Base-by-base conservation (phyloP, 2,329 filamentous ascomycete genomes). In the Ceratocystis eucalypticola region DNA sequence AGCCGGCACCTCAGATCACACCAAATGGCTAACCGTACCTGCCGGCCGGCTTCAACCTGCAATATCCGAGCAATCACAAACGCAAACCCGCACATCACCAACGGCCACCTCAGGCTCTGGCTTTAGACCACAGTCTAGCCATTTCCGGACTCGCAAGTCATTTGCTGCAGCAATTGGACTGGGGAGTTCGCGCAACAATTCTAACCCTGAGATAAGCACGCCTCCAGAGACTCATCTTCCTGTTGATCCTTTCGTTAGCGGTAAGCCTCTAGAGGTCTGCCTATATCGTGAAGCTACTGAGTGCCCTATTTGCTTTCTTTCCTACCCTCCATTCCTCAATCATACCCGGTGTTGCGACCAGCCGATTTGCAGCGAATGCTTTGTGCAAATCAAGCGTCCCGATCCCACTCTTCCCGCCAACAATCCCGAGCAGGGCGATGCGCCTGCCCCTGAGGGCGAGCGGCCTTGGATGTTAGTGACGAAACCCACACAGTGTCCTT, bases 351-450 rank as follows among this genome's bases (percentile, higher is more conserved):
- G 94, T 74, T 99, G 94, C 75, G 91, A 96, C 71, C 94, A 99
- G 74, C 82, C 89, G 5, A 97, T 99, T 69, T 99, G 94, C 77
- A 97, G 92, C 53, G 94, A 99, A 77, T 99, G 94, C 75, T 99
- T 99, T 72, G 94, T 99, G 3, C 94, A 99, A 75, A 99, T 99
- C 74, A 97, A 96, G 75, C 85, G 94, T 53, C 87, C 91, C 3
- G 93, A 99, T 70, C 92, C 91, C 8, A 90, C 96, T 74, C 85
- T 91, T 48, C 90, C 91, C 1, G 90, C 96, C 74, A 89, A 94
- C 72, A 79, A 82, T 67, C 81, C 80, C n/a, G 28, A 17, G 17
- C 25, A 59, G 28, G 78, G 82, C 62, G 75, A 67, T 70, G 55
- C 62, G 70, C 6, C 71, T 71, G 53, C 53, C 25, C 25, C 53